phyloP scores from a whole-genome alignment of 176 grass and related monocot species.

The Zoysia japonica region DNA sequence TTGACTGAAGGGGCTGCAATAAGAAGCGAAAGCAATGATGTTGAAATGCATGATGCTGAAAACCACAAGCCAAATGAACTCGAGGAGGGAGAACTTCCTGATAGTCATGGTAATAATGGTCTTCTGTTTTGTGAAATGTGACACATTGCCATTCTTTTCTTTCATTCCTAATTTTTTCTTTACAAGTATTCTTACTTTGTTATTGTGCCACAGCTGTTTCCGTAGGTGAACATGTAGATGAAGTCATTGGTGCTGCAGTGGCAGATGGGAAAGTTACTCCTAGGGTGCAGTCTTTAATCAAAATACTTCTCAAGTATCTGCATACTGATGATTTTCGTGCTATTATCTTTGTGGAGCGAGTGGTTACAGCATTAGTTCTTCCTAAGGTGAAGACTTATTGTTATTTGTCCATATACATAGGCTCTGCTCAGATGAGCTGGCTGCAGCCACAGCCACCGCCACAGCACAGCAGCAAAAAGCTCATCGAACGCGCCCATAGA shows the following conservation, averaged over 20 bases:
- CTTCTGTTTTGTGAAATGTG: constrained; percentile 34
- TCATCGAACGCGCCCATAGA: background rate
- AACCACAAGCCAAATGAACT: constrained; percentile 60
- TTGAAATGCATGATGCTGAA: constrained; percentile 54
- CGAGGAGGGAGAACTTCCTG: constrained; percentile 93
- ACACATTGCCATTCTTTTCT: background rate
- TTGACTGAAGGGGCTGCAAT: constrained; percentile 81
- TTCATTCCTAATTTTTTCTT: background rate
- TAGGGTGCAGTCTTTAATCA: constrained; percentile 89
- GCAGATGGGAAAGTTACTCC: constrained; percentile 98
- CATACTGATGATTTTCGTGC: constrained; percentile 96
- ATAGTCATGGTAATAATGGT: constrained; percentile 77
- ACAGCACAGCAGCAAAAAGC: too few species aligned
- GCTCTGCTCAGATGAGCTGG: too few species aligned
- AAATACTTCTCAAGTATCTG: constrained; percentile 98
- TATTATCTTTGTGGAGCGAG: constrained; percentile 98
- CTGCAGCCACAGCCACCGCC: too few species aligned
- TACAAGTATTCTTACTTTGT: background rate
- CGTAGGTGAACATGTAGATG: constrained; percentile 98
- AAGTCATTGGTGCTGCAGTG: constrained; percentile 86
- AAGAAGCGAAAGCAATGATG: constrained; percentile 43
- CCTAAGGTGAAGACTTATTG: constrained; percentile 71
- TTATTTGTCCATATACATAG: constrained; percentile 4
- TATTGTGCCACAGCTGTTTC: constrained; percentile 65
- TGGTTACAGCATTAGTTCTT: constrained; percentile 95